Percentiles rank a stretch among this genome's conserved stretches.
Conservation (phyloP, 2,329 filamentous ascomycete genomes). For the Thelonectria blattea region DNA sequence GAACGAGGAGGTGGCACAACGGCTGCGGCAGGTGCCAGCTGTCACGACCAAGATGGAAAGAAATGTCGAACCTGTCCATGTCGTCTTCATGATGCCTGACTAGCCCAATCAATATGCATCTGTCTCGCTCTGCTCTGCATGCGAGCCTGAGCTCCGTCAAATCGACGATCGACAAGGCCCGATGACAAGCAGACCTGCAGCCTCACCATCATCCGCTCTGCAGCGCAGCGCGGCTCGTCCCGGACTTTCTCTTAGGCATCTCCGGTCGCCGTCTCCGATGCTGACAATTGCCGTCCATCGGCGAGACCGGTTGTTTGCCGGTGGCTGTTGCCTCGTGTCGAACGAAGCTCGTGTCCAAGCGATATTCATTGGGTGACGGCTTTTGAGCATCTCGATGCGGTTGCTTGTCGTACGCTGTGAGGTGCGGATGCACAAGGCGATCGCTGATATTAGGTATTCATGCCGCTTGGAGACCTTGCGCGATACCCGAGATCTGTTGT, state of each 20-base stretch:
- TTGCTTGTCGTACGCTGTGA: too few species aligned
- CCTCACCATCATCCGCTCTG: background rate
- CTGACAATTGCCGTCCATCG: conserved; percentile 3
- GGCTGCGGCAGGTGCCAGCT: background rate
- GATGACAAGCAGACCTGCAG: conserved; percentile 12
- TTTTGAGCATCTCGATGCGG: background rate
- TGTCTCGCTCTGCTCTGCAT: conserved; percentile 10
- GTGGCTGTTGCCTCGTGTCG: background rate
- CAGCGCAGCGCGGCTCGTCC: conserved; percentile 1
- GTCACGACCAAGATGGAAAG: background rate
- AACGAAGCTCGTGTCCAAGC: conserved; percentile 3
- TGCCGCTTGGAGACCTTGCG: background rate
- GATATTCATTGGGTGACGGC: background rate
- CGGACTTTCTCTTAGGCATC: background rate
- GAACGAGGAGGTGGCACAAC: background rate
- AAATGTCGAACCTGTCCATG: background rate
- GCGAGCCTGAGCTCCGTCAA: conserved; percentile 4
- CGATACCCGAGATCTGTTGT: conserved; percentile 15
- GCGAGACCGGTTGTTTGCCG: conserved; percentile 1
- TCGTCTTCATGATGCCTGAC: background rate
- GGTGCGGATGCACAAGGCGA: too few species aligned
- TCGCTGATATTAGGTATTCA: too few species aligned
- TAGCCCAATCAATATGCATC: background rate
- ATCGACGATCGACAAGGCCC: conserved; percentile 4
- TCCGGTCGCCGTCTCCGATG: background rate